These are phyloP conservation scores for Pichia californica DNA, from an alignment of 805 yeast species.

Conservation along the genomic window DNA sequence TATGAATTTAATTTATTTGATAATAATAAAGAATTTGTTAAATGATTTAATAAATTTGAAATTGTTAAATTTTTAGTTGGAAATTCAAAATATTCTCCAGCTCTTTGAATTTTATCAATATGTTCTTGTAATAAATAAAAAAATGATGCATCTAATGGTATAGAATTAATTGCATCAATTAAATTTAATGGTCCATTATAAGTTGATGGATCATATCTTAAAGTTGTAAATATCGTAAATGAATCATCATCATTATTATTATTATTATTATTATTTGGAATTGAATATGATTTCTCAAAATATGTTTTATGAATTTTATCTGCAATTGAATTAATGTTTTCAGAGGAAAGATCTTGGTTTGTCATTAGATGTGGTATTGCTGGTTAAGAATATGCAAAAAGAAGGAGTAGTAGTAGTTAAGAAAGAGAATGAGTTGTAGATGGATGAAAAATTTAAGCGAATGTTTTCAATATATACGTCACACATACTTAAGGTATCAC, in stretches of 20 bases:
- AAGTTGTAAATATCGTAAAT: conserved; percentile 49
- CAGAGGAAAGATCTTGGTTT: no score
- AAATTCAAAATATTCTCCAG: conserved; percentile 50
- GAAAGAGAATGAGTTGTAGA: no score
- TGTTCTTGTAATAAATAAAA: conserved; percentile 67
- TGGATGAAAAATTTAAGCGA: no score
- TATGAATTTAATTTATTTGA: conserved; percentile 31
- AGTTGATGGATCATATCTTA: conserved; percentile 67
- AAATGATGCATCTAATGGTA: conserved; percentile 24
- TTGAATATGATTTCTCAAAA: conserved; percentile 46
- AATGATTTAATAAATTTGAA: conserved; percentile 34
- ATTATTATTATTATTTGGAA: conserved; percentile 45
- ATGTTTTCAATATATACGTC: no score
- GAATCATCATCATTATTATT: no score
- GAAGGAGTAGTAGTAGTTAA: no score
- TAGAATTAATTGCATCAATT: conserved; percentile 20
- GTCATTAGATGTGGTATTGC: no score
- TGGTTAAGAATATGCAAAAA: no score
- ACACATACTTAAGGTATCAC: no score
- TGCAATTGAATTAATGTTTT: no score
- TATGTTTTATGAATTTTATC: conserved; percentile 75
- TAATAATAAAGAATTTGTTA: conserved; percentile 32
- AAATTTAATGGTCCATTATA: conserved; percentile 20
- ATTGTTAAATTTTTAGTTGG: conserved; percentile 31
- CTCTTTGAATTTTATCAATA: conserved; percentile 47